Evolutionary conservation across 2,329 filamentous ascomycete species (phyloP).

Genomic region (Colletotrichum sp.): DNA sequence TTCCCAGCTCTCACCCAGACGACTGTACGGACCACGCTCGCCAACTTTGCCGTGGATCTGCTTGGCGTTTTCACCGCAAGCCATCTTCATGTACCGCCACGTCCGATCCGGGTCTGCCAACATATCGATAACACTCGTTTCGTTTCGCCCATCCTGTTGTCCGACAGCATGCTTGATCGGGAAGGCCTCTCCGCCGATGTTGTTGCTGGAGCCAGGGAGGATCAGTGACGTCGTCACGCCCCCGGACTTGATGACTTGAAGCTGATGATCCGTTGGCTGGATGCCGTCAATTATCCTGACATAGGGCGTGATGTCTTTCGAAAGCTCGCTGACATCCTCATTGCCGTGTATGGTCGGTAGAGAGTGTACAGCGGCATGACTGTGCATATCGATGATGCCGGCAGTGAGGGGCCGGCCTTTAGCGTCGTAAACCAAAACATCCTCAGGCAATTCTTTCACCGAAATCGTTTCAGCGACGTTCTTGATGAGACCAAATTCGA

Average conservation of each 20-base stretch:
- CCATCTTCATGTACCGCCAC: constrained; percentile 80
- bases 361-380: constrained; percentile 64
- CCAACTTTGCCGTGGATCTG: constrained; percentile 61
- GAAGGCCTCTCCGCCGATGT: constrained; percentile 74
- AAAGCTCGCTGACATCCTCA: constrained; percentile 68
- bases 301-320: constrained; percentile 70
- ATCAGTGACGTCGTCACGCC: constrained; percentile 73
- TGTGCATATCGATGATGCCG: constrained; percentile 77
- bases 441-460: constrained; percentile 43
- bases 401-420: constrained; percentile 66
- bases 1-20: constrained; percentile 72
- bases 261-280: constrained; percentile 66
- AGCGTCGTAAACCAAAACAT: constrained; percentile 60
- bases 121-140: constrained; percentile 67
- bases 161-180: constrained; percentile 72
- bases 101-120: constrained; percentile 68
- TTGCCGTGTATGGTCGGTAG: constrained; percentile 59
- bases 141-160: constrained; percentile 61
- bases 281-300: constrained; percentile 71
- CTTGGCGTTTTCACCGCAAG: constrained; percentile 75
- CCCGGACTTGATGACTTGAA: constrained; percentile 73
- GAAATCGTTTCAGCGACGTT: constrained; percentile 51
- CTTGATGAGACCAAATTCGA: constrained; percentile 66
- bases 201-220: constrained; percentile 72
- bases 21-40: constrained; percentile 60